These are phyloP conservation scores for Globisporangium mamillatum DNA, from an alignment of 352 stramenopile species.

Conservation along the genomic window DNA sequence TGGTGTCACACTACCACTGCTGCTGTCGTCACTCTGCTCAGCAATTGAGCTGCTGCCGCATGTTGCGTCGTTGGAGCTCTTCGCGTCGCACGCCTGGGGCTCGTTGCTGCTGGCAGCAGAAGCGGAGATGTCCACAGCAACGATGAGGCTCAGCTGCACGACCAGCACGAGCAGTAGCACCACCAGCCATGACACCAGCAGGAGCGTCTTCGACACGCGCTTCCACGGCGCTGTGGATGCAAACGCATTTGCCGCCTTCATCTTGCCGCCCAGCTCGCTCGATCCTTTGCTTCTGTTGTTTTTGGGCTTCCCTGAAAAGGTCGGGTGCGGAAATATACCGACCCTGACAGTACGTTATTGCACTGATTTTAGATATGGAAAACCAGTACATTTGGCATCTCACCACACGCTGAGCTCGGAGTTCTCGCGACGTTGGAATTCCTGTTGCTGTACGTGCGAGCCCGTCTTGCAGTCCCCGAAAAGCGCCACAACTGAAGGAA, in stretches of 20 bases:
- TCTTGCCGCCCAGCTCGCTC: background rate
- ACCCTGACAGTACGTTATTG: background rate
- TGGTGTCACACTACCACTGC: background rate
- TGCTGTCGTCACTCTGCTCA: background rate
- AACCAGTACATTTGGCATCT: background rate
- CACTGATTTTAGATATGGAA: background rate
- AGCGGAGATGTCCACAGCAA: background rate
- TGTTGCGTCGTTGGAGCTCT: conserved; percentile 1
- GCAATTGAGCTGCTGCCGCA: background rate
- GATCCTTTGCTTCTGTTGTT: background rate
- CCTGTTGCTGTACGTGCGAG: background rate
- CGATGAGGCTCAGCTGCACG: background rate
- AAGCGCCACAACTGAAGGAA: background rate
- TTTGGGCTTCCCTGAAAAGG: background rate
- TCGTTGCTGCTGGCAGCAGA: background rate
- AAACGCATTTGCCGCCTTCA: background rate
- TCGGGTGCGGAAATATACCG: background rate
- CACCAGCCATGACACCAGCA: background rate
- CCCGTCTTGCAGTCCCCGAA: background rate
- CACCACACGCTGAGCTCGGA: background rate
- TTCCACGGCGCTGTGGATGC: background rate
- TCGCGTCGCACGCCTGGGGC: background rate
- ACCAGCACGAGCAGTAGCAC: background rate
- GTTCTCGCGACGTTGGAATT: background rate
- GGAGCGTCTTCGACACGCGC: background rate